Conservation (phyloP, 2,329 filamentous ascomycete genomes). For the Herpotrichia juniperi region DNA sequence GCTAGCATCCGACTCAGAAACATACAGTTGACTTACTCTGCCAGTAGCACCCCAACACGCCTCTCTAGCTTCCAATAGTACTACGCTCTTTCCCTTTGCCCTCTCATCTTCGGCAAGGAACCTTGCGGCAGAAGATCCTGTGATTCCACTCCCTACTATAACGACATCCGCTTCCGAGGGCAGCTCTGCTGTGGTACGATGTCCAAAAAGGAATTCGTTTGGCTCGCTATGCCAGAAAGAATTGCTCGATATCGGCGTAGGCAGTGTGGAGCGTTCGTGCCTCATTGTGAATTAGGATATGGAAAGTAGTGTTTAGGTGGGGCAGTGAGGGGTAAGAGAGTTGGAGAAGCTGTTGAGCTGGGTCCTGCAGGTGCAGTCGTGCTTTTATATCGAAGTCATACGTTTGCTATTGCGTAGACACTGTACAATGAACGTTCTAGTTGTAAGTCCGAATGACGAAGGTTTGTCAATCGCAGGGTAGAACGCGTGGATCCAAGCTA, state of each 20-base stretch:
- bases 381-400: background rate
- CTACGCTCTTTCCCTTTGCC: slow-evolving; percentile 58
- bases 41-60: slow-evolving; percentile 85
- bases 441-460: background rate
- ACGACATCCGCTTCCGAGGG: slow-evolving; percentile 70
- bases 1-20: background rate
- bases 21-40: slow-evolving; percentile 58
- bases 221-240: slow-evolving; percentile 79
- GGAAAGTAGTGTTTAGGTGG: background rate
- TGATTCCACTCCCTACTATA: slow-evolving; percentile 77
- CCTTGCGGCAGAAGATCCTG: slow-evolving; percentile 73
- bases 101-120: slow-evolving; percentile 59
- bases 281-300: slow-evolving; percentile 30
- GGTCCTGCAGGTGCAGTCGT: background rate
- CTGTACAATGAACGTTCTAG: background rate
- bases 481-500: background rate
- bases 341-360: background rate
- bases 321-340: background rate
- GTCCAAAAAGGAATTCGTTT: slow-evolving; percentile 67
- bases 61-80: slow-evolving; percentile 79
- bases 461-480: background rate
- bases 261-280: slow-evolving; percentile 54
- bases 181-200: slow-evolving; percentile 69
- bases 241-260: slow-evolving; percentile 63
- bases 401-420: background rate